Percentiles rank a stretch among this genome's conserved stretches.
Conservation (phyloP, 805 yeast species). For the Ogataea nakhonphanomensis region DNA sequence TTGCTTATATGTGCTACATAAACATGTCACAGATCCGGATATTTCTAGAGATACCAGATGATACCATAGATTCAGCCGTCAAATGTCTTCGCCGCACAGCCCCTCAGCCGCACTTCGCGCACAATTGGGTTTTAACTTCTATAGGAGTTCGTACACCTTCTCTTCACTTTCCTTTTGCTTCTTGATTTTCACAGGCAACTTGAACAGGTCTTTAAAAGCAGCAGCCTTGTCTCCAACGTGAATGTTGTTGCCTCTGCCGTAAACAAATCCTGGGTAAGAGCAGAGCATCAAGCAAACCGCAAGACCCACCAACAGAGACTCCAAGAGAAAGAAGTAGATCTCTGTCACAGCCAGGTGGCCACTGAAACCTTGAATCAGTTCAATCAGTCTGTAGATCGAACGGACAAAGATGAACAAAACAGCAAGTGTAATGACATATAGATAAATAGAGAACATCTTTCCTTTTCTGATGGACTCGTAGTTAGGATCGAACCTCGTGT, state of each 20-base stretch:
- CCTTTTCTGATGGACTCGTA: constrained; percentile 32
- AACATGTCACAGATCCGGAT: too few species aligned
- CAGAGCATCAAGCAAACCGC: constrained; percentile 44
- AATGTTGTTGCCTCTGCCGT: constrained; percentile 25
- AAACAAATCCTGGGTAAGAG: constrained; percentile 59
- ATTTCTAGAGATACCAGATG: too few species aligned
- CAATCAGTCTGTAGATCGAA: constrained; percentile 67
- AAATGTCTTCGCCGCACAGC: too few species aligned
- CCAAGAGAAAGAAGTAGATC: constrained; percentile 51
- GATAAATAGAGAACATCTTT: constrained; percentile 38
- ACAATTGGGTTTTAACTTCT: too few species aligned
- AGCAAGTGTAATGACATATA: constrained; percentile 40
- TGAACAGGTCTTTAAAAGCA: too few species aligned
- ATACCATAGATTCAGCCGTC: too few species aligned
- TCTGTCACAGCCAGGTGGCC: constrained; percentile 63
- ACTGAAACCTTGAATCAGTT: constrained; percentile 64
- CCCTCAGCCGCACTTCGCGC: too few species aligned
- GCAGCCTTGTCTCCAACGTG: constrained; percentile 12
- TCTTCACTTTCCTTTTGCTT: too few species aligned
- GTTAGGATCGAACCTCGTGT: constrained; percentile 30
- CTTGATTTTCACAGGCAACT: too few species aligned
- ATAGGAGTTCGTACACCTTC: too few species aligned
- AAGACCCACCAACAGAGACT: constrained; percentile 54
- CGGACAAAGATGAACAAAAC: constrained; percentile 54
- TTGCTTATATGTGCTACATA: too few species aligned